Percentiles rank a stretch among this genome's conserved stretches.
These are phyloP conservation scores for Colletotrichum tanaceti DNA, from an alignment of 2,329 filamentous ascomycete species.

Conservation along the genomic window DNA sequence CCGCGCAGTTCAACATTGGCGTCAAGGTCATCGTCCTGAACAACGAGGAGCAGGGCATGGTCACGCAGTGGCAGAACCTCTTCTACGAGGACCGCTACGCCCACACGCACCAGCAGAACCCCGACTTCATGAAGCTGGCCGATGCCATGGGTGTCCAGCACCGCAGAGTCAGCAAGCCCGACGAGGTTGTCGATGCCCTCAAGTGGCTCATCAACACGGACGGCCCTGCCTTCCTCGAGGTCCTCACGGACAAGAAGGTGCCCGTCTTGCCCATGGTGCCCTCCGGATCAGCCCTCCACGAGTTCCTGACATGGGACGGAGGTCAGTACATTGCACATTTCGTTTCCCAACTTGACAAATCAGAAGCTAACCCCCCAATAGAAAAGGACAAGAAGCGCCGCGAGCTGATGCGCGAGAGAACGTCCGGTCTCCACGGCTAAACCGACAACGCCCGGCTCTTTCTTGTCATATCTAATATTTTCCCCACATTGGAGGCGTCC, in stretches of 20 bases:
- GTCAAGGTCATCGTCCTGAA: conserved; percentile 95
- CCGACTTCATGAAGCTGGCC: conserved; percentile 93
- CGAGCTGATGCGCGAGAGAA: conserved; percentile 74
- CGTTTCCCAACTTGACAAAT: not conserved
- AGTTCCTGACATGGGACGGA: conserved; percentile 91
- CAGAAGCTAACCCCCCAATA: conserved; percentile 54
- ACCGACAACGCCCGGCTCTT: not conserved
- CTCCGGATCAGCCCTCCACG: conserved; percentile 85
- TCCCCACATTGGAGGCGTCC: conserved; percentile 34
- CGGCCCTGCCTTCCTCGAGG: conserved; percentile 92
- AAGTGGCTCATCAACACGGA: conserved; percentile 91
- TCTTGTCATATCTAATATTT: conserved; percentile 35
- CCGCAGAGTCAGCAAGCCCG: conserved; percentile 76
- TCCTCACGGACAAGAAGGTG: conserved; percentile 90
- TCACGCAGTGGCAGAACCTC: conserved; percentile 97
- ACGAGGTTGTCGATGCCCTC: conserved; percentile 80
- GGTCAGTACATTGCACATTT: conserved; percentile 61
- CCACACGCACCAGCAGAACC: conserved; percentile 94
- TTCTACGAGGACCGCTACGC: conserved; percentile 96
- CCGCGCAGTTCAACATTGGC: conserved; percentile 94
- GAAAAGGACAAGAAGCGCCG: conserved; percentile 76
- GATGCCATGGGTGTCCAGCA: conserved; percentile 91
- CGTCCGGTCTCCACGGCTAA: conserved; percentile 55
- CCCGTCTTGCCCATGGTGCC: conserved; percentile 99
- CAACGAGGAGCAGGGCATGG: conserved; percentile 99